Conservation (phyloP, 2,329 filamentous ascomycete species). For the Aspergillus brunneoviolaceus region DNA sequence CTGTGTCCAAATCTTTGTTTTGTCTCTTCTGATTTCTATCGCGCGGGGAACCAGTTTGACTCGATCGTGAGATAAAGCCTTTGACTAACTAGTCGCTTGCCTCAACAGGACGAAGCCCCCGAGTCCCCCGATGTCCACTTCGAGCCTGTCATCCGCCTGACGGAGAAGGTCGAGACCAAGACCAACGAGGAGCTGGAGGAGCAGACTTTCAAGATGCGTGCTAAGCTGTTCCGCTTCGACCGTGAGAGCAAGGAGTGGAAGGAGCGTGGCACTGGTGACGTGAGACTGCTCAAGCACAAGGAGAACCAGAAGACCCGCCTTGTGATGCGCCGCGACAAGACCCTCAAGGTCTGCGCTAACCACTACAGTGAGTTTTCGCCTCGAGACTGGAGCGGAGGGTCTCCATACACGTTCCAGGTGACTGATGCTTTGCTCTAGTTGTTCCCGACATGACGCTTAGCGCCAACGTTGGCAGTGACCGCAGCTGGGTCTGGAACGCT, state of each 20-base stretch:
- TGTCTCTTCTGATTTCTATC: no score
- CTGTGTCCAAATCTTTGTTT: background rate
- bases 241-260: slow-evolving; percentile 94
- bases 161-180: slow-evolving; percentile 94
- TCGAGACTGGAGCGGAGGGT: background rate
- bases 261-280: slow-evolving; percentile 96
- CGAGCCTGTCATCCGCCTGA: slow-evolving; percentile 92
- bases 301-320: slow-evolving; percentile 96
- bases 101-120: slow-evolving; percentile 65
- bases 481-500: slow-evolving; percentile 99
- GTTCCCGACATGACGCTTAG: slow-evolving; percentile 98
- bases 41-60: no score
- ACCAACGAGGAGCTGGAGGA: slow-evolving; percentile 98
- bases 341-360: slow-evolving; percentile 99
- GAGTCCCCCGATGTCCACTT: slow-evolving; percentile 95
- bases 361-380: slow-evolving; percentile 77
- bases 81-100: slow-evolving; percentile 8
- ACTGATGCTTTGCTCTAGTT: slow-evolving; percentile 55
- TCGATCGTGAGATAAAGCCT: background rate
- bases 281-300: slow-evolving; percentile 96
- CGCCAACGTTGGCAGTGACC: slow-evolving; percentile 95
- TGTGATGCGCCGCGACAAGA: slow-evolving; percentile 99
- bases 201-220: slow-evolving; percentile 98
- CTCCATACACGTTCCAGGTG: background rate
- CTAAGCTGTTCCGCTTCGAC: slow-evolving; percentile 99